phyloP scores from a whole-genome alignment of 352 stramenopile species.

The Aphanomyces cochlioides region DNA sequence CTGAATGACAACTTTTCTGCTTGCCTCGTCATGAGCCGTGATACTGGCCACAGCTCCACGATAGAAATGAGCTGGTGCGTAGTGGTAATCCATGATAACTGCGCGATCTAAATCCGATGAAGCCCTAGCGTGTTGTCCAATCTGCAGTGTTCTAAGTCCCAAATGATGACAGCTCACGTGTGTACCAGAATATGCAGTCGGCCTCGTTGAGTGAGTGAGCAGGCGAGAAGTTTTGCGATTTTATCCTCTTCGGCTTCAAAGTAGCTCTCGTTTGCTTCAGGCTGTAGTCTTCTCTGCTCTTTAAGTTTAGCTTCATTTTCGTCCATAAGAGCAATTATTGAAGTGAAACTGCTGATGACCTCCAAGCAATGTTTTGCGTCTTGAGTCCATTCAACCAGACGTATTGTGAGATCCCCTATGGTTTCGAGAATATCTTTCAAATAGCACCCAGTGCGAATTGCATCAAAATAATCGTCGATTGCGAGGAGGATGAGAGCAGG shows the following conservation, averaged over 20 bases:
- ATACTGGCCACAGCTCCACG: conserved; percentile 60
- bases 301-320: conserved; percentile 35
- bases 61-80: conserved; percentile 75
- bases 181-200: conserved; percentile 57
- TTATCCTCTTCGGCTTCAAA: conserved; percentile 28
- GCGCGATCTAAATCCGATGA: conserved; percentile 64
- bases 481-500: conserved; percentile 19
- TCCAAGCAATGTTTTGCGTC: conserved; percentile 57
- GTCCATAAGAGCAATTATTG: conserved; percentile 51
- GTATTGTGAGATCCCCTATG: conserved; percentile 61
- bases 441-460: conserved; percentile 62
- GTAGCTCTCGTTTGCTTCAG: not conserved
- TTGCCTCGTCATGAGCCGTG: conserved; percentile 35
- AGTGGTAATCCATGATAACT: conserved; percentile 75
- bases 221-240: conserved; percentile 49
- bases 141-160: not conserved
- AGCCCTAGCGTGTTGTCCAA: conserved; percentile 42
- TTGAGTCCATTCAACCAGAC: conserved; percentile 60
- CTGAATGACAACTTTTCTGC: conserved; percentile 45
- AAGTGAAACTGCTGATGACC: conserved; percentile 58
- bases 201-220: conserved; percentile 59
- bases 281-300: conserved; percentile 4
- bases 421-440: conserved; percentile 73
- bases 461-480: conserved; percentile 69
- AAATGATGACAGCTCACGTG: not conserved